Evolutionary conservation across 164 flowering plant genomes (phyloP).

Genomic region (Malania oleifera): DNA sequence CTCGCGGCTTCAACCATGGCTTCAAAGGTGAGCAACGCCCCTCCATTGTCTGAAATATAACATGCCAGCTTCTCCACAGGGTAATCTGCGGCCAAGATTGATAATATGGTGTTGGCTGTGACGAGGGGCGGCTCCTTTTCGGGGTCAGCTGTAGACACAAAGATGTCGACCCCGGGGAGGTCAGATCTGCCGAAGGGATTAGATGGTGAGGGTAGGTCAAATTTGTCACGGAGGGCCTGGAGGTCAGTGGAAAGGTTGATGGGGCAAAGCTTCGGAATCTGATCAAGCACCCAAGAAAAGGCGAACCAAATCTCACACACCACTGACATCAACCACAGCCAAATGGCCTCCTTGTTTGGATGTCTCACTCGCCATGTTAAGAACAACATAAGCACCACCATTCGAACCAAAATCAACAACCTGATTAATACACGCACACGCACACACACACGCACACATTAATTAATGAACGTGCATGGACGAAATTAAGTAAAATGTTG

Average conservation of each 20-base stretch:
- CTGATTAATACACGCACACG: no score
- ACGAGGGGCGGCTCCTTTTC: conserved; percentile 18
- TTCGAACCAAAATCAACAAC: conserved; percentile 6
- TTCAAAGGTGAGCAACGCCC: conserved; percentile 13
- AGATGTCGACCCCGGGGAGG: conserved; percentile 15
- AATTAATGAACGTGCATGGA: no score
- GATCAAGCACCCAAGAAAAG: conserved; percentile 15
- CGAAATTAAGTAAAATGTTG: no score
- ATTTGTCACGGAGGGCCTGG: conserved; percentile 7
- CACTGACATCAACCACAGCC: conserved; percentile 17
- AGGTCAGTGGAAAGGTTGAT: conserved; percentile 15
- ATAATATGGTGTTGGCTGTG: conserved; percentile 18
- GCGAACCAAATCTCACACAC: conserved; percentile 17
- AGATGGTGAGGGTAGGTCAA: conserved; percentile 8
- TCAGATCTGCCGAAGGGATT: conserved; percentile 13
- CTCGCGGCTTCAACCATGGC: conserved; percentile 17
- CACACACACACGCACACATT: no score
- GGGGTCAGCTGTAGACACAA: conserved; percentile 16
- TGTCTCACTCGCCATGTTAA: conserved; percentile 10
- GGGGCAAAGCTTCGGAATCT: conserved; percentile 13
- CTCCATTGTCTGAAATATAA: conserved; percentile 17
- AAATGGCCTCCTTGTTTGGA: conserved; percentile 14
- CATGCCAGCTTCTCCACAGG: conserved; percentile 15
- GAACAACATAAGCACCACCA: conserved; percentile 2
- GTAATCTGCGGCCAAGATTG: conserved; percentile 11